A percentile compares a stretch with the other conserved stretches of the same genome.
Evolutionary conservation across 805 yeast genomes (phyloP).

Genomic region (Suhomyces prunicola): DNA sequence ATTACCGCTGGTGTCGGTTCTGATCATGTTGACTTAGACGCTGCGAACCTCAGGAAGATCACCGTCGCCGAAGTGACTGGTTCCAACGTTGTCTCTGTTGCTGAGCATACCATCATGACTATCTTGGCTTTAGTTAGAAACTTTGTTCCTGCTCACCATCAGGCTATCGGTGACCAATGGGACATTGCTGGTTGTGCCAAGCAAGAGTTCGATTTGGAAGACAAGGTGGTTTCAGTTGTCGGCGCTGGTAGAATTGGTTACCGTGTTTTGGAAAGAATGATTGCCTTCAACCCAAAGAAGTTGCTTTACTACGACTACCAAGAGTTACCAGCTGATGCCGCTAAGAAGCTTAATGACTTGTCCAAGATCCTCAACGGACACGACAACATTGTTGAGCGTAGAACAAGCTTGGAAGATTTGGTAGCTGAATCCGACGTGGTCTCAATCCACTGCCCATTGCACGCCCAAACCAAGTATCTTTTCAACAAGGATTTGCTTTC

Average conservation of each 20-base stretch:
- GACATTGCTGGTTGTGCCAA: conserved; percentile 71
- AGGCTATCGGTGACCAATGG: conserved; percentile 61
- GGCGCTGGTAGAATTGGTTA: conserved; percentile 83
- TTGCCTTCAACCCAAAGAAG: conserved; percentile 72
- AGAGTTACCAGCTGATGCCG: conserved; percentile 53
- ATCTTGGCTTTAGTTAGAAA: conserved; percentile 69
- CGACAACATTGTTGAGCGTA: conserved; percentile 60
- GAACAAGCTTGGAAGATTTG: conserved; percentile 59
- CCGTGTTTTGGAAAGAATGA: conserved; percentile 67
- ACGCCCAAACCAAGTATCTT: conserved; percentile 64
- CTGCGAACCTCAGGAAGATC: conserved; percentile 60
- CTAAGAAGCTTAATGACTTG: conserved; percentile 35
- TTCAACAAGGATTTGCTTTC: conserved; percentile 63
- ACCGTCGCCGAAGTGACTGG: conserved; percentile 81
- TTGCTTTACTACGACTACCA: conserved; percentile 75
- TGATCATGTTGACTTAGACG: conserved; percentile 72
- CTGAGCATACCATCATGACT: conserved; percentile 77
- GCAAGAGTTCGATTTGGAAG: conserved; percentile 72
- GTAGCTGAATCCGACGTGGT: conserved; percentile 68
- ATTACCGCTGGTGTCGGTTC: conserved; percentile 86
- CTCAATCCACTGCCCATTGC: conserved; percentile 75
- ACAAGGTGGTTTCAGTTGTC: conserved; percentile 72
- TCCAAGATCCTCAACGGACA: conserved; percentile 43
- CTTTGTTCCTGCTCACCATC: conserved; percentile 76
- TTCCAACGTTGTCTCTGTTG: conserved; percentile 75